Evolutionary conservation across 106 monocot species (phyloP).

Genomic region (Dendrobium officinale): DNA sequence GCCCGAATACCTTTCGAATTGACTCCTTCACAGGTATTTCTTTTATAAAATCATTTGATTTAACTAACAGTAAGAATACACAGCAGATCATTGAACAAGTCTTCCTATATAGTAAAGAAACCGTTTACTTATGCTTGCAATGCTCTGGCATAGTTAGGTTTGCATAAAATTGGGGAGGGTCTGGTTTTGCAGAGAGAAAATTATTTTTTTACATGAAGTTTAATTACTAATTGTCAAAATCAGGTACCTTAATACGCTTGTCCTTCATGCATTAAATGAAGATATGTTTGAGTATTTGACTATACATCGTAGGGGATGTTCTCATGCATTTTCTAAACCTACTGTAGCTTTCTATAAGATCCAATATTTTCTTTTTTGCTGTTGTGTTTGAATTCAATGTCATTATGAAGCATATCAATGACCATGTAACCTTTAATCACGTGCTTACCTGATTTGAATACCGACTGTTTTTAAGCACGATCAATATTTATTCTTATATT

Average conservation of each 20-base stretch:
- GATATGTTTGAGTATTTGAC: not conserved
- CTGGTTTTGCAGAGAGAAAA: not conserved
- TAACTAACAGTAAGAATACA: not conserved
- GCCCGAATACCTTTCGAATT: conserved; percentile 71
- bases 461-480: no score
- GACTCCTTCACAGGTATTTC: conserved; percentile 65
- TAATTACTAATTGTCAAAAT: not conserved
- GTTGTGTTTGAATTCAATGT: not conserved
- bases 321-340: not conserved
- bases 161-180: not conserved
- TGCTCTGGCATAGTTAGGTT: not conserved
- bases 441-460: no score
- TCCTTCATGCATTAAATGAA: not conserved
- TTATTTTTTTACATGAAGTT: not conserved
- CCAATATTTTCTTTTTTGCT: not conserved
- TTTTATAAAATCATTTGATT: not conserved
- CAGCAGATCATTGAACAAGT: not conserved
- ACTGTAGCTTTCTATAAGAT: not conserved
- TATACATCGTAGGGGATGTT: not conserved
- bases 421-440: no score
- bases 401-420: not conserved
- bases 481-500: not conserved
- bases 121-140: not conserved
- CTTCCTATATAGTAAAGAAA: not conserved
- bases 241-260: not conserved